Evolutionary conservation across 1,284 basidiomycete species (phyloP).

Genomic region (Naganishia albida): DNA sequence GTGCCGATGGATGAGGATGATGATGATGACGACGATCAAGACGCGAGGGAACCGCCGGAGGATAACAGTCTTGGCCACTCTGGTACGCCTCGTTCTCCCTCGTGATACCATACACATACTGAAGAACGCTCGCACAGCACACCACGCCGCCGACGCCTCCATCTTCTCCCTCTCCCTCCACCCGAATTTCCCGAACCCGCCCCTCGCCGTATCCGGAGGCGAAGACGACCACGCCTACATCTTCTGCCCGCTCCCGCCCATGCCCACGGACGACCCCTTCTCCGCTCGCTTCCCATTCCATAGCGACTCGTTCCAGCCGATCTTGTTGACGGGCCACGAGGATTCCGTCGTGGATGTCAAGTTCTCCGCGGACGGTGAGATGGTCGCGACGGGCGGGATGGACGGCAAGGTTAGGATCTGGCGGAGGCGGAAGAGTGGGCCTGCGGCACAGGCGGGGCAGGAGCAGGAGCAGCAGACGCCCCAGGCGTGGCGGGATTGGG

Average conservation of each 20-base stretch:
- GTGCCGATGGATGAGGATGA: constrained; percentile 71
- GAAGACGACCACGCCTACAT: constrained; percentile 95
- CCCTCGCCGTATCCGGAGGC: constrained; percentile 85
- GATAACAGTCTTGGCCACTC: constrained; percentile 40
- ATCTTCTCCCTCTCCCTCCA: constrained; percentile 86
- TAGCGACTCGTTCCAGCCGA: constrained; percentile 73
- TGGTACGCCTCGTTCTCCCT: constrained; percentile 33
- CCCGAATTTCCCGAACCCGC: constrained; percentile 67
- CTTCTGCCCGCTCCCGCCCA: constrained; percentile 59
- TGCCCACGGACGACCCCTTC: constrained; percentile 30
- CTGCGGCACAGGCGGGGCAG: neutral
- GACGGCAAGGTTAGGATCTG: constrained; percentile 92
- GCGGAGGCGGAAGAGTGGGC: constrained; percentile 63
- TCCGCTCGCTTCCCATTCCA: constrained; percentile 37
- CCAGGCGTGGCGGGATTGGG: constrained; percentile 77
- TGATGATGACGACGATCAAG: constrained; percentile 56
- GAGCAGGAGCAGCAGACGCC: constrained; percentile 56
- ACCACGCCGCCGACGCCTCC: constrained; percentile 57
- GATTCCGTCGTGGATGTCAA: constrained; percentile 82
- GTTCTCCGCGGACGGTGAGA: constrained; percentile 85
- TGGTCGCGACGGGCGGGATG: constrained; percentile 95
- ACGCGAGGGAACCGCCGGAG: constrained; percentile 42
- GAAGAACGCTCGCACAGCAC: constrained; percentile 41
- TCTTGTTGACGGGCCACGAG: constrained; percentile 83
- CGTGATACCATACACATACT: neutral